phyloP scores from a whole-genome alignment of 768 basidiomycete genomes.

The Tricholoma terreum region DNA sequence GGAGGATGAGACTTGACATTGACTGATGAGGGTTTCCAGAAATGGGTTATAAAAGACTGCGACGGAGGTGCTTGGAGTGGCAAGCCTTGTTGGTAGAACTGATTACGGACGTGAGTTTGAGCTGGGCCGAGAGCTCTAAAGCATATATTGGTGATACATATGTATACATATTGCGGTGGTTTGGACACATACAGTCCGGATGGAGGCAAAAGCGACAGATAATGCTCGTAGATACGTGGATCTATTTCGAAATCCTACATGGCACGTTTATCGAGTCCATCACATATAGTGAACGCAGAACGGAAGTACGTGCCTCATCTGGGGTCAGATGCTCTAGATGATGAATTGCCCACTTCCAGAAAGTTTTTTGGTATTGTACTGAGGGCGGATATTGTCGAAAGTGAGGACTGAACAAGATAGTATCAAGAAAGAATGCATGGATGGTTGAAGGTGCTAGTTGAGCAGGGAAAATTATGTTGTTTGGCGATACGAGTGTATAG shows the following conservation, averaged over 20 bases:
- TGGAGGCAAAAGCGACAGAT: conserved; percentile 45
- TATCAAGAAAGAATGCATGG: conserved; percentile 54
- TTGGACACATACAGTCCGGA: conserved; percentile 29
- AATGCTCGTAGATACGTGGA: conserved; percentile 59
- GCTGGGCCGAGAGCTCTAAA: conserved; percentile 21
- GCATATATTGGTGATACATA: conserved; percentile 1
- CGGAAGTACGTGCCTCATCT: conserved; percentile 44
- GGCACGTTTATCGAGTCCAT: conserved; percentile 1
- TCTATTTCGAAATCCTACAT: conserved; percentile 61
- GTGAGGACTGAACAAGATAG: conserved; percentile 51
- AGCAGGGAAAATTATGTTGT: conserved; percentile 38
- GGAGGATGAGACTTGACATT: neutral
- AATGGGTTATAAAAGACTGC: conserved; percentile 64
- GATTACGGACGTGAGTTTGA: conserved; percentile 16
- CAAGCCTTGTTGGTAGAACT: conserved; percentile 26
- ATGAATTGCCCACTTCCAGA: conserved; percentile 72
- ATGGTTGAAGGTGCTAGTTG: conserved; percentile 34
- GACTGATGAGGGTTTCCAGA: conserved; percentile 40
- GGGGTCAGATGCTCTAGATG: conserved; percentile 45
- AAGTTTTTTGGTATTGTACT: conserved; percentile 53
- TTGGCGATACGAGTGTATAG: conserved; percentile 47
- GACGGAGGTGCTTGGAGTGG: conserved; percentile 36
- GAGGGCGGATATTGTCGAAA: conserved; percentile 62
- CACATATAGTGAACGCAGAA: neutral
- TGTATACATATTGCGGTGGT: neutral